A percentile compares a stretch with the other conserved stretches of the same genome.
These are phyloP conservation scores for Blastomyces parvus DNA, from an alignment of 2,329 filamentous ascomycete species.

Conservation along the genomic window DNA sequence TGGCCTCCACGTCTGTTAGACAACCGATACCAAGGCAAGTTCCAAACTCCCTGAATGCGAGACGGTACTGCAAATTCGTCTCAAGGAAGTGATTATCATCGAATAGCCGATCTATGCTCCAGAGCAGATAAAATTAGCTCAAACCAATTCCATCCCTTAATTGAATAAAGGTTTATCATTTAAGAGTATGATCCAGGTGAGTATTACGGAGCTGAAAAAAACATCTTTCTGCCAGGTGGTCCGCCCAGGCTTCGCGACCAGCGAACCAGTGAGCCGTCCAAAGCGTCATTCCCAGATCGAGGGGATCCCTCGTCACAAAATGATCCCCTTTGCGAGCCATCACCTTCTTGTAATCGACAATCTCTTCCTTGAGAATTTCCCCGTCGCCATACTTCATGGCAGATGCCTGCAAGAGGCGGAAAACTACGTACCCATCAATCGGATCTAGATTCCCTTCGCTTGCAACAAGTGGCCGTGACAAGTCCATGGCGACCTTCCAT, in stretches of 20 bases:
- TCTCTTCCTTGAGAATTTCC: conserved; percentile 39
- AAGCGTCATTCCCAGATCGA: conserved; percentile 53
- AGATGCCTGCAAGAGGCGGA: conserved; percentile 39
- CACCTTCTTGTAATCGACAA: conserved; percentile 44
- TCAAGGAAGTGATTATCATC: conserved; percentile 29
- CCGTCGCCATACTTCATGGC: conserved; percentile 26
- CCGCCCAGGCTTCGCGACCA: conserved; percentile 42
- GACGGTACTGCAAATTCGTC: conserved; percentile 27
- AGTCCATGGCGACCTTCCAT: conserved; percentile 48
- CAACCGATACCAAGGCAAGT: conserved; percentile 42
- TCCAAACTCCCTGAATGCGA: conserved; percentile 49
- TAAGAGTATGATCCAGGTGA: conserved; percentile 6
- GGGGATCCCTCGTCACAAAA: conserved; percentile 40
- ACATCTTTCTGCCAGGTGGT: conserved; percentile 28
- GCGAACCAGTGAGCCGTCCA: conserved; percentile 48
- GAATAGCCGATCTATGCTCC: conserved; percentile 27
- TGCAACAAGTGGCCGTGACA: conserved; percentile 39
- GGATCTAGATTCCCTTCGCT: conserved; percentile 50
- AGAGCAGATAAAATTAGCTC: neutral
- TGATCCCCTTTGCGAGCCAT: conserved; percentile 39
- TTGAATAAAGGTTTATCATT: neutral
- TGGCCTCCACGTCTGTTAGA: conserved; percentile 24
- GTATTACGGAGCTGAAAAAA: conserved; percentile 30
- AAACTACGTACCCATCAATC: conserved; percentile 46
- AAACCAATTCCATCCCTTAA: neutral